These are phyloP conservation scores for Dactylellina parvicollis DNA, from an alignment of 2,329 filamentous ascomycete species.

Conservation along the genomic window DNA sequence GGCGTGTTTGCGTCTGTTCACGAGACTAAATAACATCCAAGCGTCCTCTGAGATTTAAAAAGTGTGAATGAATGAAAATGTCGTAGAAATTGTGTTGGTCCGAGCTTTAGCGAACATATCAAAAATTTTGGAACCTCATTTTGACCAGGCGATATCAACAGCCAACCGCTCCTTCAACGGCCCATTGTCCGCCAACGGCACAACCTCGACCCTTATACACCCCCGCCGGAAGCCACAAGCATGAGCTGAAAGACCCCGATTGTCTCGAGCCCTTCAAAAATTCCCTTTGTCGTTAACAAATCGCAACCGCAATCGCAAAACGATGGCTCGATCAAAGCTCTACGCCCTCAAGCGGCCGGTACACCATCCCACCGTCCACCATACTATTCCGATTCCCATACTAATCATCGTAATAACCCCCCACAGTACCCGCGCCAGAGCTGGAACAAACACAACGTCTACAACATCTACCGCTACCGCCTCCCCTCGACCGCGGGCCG, in stretches of 20 bases:
- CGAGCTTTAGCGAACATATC: constrained; percentile 7
- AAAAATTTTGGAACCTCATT: constrained; percentile 19
- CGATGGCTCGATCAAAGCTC: constrained; percentile 42
- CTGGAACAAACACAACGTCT: constrained; percentile 98
- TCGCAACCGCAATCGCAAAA: not conserved
- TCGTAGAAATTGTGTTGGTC: constrained; percentile 11
- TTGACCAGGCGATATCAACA: constrained; percentile 1
- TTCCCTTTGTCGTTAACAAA: no score
- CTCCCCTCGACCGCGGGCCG: constrained; percentile 63
- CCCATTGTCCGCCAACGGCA: constrained; percentile 14
- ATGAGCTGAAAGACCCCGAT: constrained; percentile 33
- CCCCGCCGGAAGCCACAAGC: constrained; percentile 4
- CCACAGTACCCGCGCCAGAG: constrained; percentile 87
- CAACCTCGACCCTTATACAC: not conserved
- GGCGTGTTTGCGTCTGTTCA: not conserved
- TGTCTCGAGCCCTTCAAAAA: not conserved
- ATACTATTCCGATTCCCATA: not conserved
- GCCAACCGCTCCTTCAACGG: not conserved
- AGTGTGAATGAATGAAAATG: not conserved
- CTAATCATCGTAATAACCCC: not conserved
- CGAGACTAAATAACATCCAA: not conserved
- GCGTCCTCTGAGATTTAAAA: not conserved
- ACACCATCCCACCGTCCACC: constrained; percentile 12
- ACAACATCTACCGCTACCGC: constrained; percentile 75
- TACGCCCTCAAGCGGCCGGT: constrained; percentile 48